Evolutionary conservation across 2,329 filamentous ascomycete genomes (phyloP), one percentile per base, ranked within the genome.

Genomic region (Neonectria neomacrospora): DNA sequence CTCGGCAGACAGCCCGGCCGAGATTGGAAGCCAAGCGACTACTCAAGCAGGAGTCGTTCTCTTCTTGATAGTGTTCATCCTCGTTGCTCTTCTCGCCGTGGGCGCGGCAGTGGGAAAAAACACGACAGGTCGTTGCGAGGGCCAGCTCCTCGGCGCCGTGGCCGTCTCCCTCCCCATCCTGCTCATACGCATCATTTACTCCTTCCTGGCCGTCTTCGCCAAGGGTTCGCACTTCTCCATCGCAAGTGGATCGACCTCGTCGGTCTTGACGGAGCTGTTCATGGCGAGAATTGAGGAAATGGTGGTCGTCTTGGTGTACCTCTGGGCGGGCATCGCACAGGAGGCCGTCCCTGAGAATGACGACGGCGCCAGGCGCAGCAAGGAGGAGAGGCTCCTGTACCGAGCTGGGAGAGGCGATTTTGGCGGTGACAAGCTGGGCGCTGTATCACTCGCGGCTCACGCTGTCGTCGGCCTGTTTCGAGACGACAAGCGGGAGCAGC

Each of bases 211-310:
- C 10, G 34, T 60, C 3, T 54, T 61, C n/a, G 42, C 28, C 2
- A 26, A 42, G 3, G 10, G 28, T 1, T 10, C 22, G 1, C 22
- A 10, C 3, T 61, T 54, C 30, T 51, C 42, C 1, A 5, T 20
- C 2, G 16, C 23, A 3, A 48, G 26, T 1, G 30, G 30, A 26
- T 45, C 41, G 6, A 61, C 34, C 1, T 30, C 22, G 8, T 41
- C 57, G 1, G 39, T 42, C 7, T 5, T 64, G 10, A 18, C 34
- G 8, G 32, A 58, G 16, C 20, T 61, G 4, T 57, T 64, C 26
- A 56, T 61, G 57, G 57, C 28, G 5, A 51, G 37, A 3, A 47
- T 58, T 28, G 58, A 61, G 26, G 58, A 64, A 9, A 54, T 51
- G 54, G 4, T 41, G 0, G 28, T 61, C 1, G 37, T 58, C 5